Percentiles rank a stretch among this genome's conserved stretches.
phyloP scores from a whole-genome alignment of 2,329 filamentous ascomycete species.

The Calonectria pteridis region DNA sequence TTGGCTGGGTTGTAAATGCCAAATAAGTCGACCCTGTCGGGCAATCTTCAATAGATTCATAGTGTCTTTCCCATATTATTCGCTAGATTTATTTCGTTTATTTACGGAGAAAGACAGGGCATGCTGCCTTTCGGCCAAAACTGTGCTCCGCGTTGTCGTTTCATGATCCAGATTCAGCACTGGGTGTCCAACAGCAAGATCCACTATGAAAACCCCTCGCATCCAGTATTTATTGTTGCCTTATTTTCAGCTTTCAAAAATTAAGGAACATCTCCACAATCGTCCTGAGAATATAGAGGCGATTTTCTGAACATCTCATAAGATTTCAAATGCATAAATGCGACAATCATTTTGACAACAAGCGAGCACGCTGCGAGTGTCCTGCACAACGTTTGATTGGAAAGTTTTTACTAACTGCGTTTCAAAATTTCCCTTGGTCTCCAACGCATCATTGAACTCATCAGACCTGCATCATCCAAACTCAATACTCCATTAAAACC shows the following conservation, averaged over 20 bases:
- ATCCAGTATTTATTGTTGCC: background rate
- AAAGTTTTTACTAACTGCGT: no score
- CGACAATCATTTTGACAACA: no score
- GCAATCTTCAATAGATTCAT: background rate
- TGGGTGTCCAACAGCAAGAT: background rate
- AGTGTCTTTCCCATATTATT: no score
- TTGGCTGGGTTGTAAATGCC: background rate
- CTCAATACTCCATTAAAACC: background rate
- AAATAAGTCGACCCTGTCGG: background rate
- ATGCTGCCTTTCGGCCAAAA: background rate
- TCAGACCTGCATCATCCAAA: background rate
- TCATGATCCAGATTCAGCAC: background rate
- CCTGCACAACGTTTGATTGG: no score
- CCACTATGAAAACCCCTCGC: background rate
- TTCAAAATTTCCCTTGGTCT: no score
- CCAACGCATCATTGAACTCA: no score
- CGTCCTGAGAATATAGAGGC: background rate
- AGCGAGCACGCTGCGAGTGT: no score
- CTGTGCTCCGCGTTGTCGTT: background rate
- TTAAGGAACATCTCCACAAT: background rate
- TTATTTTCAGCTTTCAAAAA: background rate
- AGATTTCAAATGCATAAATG: no score
- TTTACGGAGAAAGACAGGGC: background rate
- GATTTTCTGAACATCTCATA: background rate
- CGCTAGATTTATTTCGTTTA: no score